These are phyloP conservation scores for Iris pallida DNA, from an alignment of 116 monocot genomes.

Conservation along the genomic window DNA sequence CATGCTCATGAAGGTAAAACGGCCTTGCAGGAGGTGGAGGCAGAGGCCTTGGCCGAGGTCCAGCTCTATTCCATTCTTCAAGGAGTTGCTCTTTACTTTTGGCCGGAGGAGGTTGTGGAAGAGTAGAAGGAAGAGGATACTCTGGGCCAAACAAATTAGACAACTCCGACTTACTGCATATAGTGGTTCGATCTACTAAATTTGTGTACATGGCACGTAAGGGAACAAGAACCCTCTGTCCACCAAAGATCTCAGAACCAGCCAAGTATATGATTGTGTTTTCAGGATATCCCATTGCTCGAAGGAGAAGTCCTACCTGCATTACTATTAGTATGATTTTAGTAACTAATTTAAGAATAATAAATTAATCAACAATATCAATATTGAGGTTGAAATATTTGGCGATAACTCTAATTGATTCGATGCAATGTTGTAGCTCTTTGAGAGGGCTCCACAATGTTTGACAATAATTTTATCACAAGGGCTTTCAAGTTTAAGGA, in stretches of 20 bases:
- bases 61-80: slow-evolving; percentile 81
- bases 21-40: slow-evolving; percentile 91
- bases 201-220: slow-evolving; percentile 78
- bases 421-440: too few relatives aligned
- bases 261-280: slow-evolving; percentile 87
- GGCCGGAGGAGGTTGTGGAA: slow-evolving; percentile 33
- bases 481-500: too few relatives aligned
- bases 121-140: slow-evolving; percentile 44
- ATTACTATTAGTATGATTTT: slow-evolving; percentile 1
- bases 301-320: slow-evolving; percentile 86
- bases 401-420: too few relatives aligned
- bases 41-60: slow-evolving; percentile 84
- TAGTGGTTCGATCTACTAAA: slow-evolving; percentile 72
- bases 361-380: too few relatives aligned
- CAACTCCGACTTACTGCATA: slow-evolving; percentile 64
- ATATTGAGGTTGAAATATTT: too few relatives aligned
- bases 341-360: background rate
- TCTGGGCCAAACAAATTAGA: slow-evolving; percentile 60
- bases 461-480: too few relatives aligned
- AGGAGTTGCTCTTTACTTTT: slow-evolving; percentile 55
- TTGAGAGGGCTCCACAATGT: too few relatives aligned
- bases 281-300: slow-evolving; percentile 73
- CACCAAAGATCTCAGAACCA: slow-evolving; percentile 90
- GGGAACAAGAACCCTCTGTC: slow-evolving; percentile 78
- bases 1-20: slow-evolving; percentile 81